Percentiles rank a stretch among this genome's conserved stretches.
Conservation (phyloP, 73 alveolate genomes). For the Paramecium caudatum region DNA sequence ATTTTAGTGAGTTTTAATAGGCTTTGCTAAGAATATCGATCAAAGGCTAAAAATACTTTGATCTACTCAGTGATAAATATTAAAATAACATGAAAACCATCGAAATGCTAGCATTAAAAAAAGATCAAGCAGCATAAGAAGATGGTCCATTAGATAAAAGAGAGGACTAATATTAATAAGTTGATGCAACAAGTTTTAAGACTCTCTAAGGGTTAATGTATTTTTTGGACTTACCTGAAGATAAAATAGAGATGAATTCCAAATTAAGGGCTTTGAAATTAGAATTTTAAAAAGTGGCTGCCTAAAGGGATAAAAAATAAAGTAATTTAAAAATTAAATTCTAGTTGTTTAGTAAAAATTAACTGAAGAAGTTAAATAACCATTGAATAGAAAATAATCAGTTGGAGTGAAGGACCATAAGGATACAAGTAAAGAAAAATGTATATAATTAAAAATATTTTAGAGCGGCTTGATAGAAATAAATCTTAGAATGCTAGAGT, state of each 20-base stretch:
- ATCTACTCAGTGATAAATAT: conserved; percentile 44
- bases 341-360: conserved; percentile 16
- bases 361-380: conserved; percentile 50
- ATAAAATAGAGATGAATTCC: conserved; percentile 26
- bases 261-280: conserved; percentile 62
- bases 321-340: background rate
- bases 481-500: conserved; percentile 32
- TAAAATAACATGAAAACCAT: conserved; percentile 51
- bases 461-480: background rate
- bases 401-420: background rate
- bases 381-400: conserved; percentile 10
- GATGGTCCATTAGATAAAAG: conserved; percentile 49
- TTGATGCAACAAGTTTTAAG: conserved; percentile 24
- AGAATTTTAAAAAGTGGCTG: conserved; percentile 59
- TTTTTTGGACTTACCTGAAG: conserved; percentile 64
- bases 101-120: conserved; percentile 57
- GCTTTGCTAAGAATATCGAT: conserved; percentile 61
- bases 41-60: conserved; percentile 56
- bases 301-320: conserved; percentile 63
- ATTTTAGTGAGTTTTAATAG: conserved; percentile 34
- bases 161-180: conserved; percentile 59
- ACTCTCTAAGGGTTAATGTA: conserved; percentile 50
- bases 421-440: conserved; percentile 53
- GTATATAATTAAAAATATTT: background rate
- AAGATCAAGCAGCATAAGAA: background rate